Evolutionary conservation across 352 stramenopile genomes (phyloP).

Genomic region (Thalassiosira ordinaria): DNA sequence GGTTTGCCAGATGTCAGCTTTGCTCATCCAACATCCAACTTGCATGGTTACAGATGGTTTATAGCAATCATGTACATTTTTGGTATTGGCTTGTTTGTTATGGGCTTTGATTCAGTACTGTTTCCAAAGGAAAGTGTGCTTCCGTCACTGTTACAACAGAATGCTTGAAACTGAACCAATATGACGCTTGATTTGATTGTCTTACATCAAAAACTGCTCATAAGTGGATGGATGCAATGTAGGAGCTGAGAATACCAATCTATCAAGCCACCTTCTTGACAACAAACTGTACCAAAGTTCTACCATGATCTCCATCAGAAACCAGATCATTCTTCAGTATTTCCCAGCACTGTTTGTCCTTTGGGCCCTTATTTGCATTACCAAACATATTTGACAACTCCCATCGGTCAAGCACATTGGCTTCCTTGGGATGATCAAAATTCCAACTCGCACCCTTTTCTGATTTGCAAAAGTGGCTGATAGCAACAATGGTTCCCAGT

Average conservation of each 20-base stretch:
- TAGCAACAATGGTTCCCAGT: conserved; percentile 65
- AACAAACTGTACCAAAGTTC: conserved; percentile 82
- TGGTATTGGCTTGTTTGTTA: conserved; percentile 63
- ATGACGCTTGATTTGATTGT: neutral
- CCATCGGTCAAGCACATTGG: conserved; percentile 70
- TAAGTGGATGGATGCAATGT: too few species aligned
- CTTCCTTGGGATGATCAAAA: conserved; percentile 81
- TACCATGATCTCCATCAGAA: conserved; percentile 77
- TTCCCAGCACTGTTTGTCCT: conserved; percentile 49
- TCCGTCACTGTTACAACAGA: conserved; percentile 20
- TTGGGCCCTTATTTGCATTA: neutral
- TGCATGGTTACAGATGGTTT: conserved; percentile 63
- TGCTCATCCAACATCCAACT: conserved; percentile 33
- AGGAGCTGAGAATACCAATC: too few species aligned
- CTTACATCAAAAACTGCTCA: too few species aligned
- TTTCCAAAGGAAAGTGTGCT: conserved; percentile 40
- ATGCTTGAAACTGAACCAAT: too few species aligned
- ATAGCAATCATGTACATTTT: conserved; percentile 54
- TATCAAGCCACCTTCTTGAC: conserved; percentile 54
- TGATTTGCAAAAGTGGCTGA: conserved; percentile 81
- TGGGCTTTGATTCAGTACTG: conserved; percentile 48
- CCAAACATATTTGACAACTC: conserved; percentile 72
- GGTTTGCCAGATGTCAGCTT: conserved; percentile 88
- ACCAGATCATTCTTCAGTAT: conserved; percentile 75
- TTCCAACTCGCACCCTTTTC: conserved; percentile 60